Percentiles rank a stretch among this genome's conserved stretches.
These are phyloP conservation scores for Kwoniella dejecticola DNA, from an alignment of 768 basidiomycete genomes.

Conservation along the genomic window DNA sequence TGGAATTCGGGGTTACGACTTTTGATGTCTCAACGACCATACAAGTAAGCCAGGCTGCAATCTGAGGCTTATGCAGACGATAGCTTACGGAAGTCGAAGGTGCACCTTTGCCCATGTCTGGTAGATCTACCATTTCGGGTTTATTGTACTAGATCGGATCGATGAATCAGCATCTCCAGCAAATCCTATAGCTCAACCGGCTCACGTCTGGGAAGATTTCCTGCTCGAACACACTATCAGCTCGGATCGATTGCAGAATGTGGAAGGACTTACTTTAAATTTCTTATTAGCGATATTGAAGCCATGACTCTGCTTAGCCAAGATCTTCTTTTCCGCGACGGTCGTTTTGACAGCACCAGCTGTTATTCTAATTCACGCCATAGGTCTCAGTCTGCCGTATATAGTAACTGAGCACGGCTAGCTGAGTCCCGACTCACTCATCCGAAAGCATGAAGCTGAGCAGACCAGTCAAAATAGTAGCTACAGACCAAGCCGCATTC, in stretches of 20 bases:
- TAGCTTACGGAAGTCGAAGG: conserved; percentile 41
- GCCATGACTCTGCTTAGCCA: conserved; percentile 76
- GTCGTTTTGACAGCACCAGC: conserved; percentile 85
- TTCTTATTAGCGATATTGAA: conserved; percentile 80
- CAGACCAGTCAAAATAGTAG: conserved; percentile 82
- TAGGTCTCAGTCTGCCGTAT: no score
- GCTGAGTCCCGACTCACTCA: conserved; percentile 29
- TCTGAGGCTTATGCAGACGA: conserved; percentile 1
- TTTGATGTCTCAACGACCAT: conserved; percentile 20
- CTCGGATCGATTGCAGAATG: no score
- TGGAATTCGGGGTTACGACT: conserved; percentile 21
- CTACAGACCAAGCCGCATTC: conserved; percentile 54
- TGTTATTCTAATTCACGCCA: conserved; percentile 82
- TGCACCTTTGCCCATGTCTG: conserved; percentile 75
- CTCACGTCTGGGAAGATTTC: conserved; percentile 87
- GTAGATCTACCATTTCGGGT: conserved; percentile 68
- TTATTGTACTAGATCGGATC: conserved; percentile 66
- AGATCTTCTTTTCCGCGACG: conserved; percentile 72
- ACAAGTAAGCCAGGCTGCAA: conserved; percentile 2
- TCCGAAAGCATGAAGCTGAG: conserved; percentile 49
- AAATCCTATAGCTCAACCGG: conserved; percentile 18
- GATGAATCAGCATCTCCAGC: background rate
- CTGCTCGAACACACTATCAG: no score
- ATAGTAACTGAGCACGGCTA: no score
- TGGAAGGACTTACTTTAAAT: conserved; percentile 61